Evolutionary conservation across 257 asterid genomes (phyloP).

Genomic region (Fraxinus pennsylvanica): DNA sequence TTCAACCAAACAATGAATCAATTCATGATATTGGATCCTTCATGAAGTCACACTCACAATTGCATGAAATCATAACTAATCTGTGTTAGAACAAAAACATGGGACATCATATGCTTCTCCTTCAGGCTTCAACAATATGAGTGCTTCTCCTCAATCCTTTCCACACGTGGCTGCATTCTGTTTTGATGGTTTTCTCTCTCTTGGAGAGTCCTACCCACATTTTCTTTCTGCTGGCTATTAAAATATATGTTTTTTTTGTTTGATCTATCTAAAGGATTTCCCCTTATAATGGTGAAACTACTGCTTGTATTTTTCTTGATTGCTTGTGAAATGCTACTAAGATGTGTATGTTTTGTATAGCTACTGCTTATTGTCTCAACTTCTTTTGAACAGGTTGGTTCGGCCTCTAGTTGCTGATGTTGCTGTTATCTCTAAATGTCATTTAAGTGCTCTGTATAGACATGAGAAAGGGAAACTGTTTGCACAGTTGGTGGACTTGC

Average conservation of each 20-base stretch:
- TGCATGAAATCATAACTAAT: neutral
- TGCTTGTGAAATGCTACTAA: neutral
- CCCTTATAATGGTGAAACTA: neutral
- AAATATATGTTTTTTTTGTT: neutral
- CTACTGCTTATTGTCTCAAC: conserved; percentile 16
- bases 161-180: conserved; percentile 10
- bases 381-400: conserved; percentile 56
- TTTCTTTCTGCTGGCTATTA: conserved; percentile 19
- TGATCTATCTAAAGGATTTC: neutral
- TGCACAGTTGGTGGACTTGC: conserved; percentile 93
- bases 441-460: conserved; percentile 81
- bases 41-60: neutral
- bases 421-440: conserved; percentile 95
- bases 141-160: neutral
- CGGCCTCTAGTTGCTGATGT: conserved; percentile 96
- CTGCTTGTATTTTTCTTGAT: conserved; percentile 1
- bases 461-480: conserved; percentile 92
- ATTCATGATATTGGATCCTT: neutral
- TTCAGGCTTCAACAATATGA: neutral
- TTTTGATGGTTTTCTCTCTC: conserved; percentile 8
- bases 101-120: neutral
- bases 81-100: neutral
- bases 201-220: conserved; percentile 6
- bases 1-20: neutral
- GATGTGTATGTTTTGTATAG: conserved; percentile 11